Conservation (phyloP, 352 stramenopile genomes). For the Aphanomyces astaci region DNA sequence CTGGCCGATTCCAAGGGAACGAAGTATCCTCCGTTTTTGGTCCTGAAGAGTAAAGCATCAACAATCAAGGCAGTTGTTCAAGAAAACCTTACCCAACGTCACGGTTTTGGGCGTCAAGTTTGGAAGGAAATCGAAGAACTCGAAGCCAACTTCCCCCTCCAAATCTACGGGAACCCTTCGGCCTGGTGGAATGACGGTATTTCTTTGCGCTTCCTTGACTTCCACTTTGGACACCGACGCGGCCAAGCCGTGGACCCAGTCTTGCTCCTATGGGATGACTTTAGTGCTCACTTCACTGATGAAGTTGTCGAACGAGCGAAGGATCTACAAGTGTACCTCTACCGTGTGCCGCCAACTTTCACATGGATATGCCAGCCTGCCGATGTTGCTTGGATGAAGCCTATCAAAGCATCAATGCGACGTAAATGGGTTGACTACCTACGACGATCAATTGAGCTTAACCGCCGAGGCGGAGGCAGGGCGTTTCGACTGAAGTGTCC, state of each 20-base stretch:
- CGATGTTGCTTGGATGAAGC: background rate
- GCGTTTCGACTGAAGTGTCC: background rate
- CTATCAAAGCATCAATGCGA: background rate
- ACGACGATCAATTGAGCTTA: background rate
- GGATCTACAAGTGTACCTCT: background rate
- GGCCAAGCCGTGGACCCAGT: background rate
- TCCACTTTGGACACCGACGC: slow-evolving; percentile 22
- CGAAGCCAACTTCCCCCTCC: slow-evolving; percentile 1
- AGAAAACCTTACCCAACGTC: background rate
- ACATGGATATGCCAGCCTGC: slow-evolving; percentile 11
- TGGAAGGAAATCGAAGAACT: slow-evolving; percentile 24
- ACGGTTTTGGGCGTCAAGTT: slow-evolving; percentile 27
- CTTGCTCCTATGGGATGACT: slow-evolving; percentile 6
- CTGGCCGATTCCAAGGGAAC: slow-evolving; percentile 22
- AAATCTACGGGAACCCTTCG: slow-evolving; percentile 30
- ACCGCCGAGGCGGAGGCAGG: background rate
- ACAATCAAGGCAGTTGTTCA: background rate
- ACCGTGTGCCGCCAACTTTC: background rate
- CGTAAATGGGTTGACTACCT: background rate
- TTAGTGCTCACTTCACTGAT: slow-evolving; percentile 4
- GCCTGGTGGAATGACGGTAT: slow-evolving; percentile 32
- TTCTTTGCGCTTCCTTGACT: slow-evolving; percentile 25
- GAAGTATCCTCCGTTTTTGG: slow-evolving; percentile 28
- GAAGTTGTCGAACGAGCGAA: background rate
- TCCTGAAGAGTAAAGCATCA: slow-evolving; percentile 27